These are phyloP conservation scores for Mycena latifolia DNA, from an alignment of 768 basidiomycete species.

Conservation along the genomic window DNA sequence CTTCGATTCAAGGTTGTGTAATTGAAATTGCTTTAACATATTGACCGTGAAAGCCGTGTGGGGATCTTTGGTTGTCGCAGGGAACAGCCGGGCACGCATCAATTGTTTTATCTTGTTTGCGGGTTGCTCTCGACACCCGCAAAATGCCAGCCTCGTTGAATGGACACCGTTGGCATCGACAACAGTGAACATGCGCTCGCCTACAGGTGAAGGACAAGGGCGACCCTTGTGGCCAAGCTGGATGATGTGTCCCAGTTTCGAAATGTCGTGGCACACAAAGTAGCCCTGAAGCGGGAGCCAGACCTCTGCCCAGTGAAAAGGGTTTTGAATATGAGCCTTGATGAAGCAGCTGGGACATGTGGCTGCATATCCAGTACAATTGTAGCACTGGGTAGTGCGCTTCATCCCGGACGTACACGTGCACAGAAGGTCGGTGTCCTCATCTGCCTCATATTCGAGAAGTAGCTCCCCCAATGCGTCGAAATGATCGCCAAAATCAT, in stretches of 20 bases:
- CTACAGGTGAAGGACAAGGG: background rate
- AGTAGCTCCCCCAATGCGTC: background rate
- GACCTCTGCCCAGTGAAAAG: conserved; percentile 43
- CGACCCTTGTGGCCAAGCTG: conserved; percentile 39
- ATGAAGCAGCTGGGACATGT: conserved; percentile 40
- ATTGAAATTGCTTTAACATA: conserved; percentile 40
- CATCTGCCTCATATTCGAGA: conserved; percentile 11
- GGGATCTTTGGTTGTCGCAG: conserved; percentile 39
- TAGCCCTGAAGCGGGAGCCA: conserved; percentile 33
- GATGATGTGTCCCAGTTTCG: conserved; percentile 28
- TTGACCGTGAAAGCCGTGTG: conserved; percentile 41
- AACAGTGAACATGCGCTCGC: conserved; percentile 31
- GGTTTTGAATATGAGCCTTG: conserved; percentile 29
- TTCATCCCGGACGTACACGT: conserved; percentile 7
- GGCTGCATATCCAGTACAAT: conserved; percentile 10
- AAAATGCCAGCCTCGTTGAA: conserved; percentile 39
- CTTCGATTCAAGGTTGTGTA: conserved; percentile 42
- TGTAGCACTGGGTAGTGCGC: conserved; percentile 2
- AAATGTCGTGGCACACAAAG: conserved; percentile 41
- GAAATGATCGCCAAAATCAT: conserved; percentile 13
- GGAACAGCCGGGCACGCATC: conserved; percentile 40
- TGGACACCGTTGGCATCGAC: conserved; percentile 45
- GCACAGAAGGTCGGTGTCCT: background rate
- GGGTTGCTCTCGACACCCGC: conserved; percentile 31
- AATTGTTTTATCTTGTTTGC: conserved; percentile 40